A percentile compares a stretch with the other conserved stretches of the same genome.
Evolutionary conservation across 345 rosid genomes (phyloP).

Genomic region (Rhizophora mangle): DNA sequence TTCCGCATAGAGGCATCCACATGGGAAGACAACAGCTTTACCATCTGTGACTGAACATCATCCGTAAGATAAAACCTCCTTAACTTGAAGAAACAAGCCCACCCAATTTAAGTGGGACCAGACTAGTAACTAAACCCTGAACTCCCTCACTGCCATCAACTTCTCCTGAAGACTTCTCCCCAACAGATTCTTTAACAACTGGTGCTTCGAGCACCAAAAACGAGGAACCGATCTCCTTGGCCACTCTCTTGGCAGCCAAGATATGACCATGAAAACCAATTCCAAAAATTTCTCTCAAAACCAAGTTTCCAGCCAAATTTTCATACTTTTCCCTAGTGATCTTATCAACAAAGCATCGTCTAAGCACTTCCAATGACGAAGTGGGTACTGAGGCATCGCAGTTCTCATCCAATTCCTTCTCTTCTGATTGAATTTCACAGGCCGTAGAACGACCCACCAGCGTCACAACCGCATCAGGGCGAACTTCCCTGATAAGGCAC

Average conservation of each 20-base stretch:
- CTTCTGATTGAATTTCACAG: slow-evolving; percentile 44
- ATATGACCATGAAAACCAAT: slow-evolving; percentile 71
- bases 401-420: slow-evolving; percentile 33
- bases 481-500: slow-evolving; percentile 60
- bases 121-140: slow-evolving; percentile 52
- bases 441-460: slow-evolving; percentile 47
- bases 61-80: slow-evolving; percentile 45
- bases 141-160: slow-evolving; percentile 35
- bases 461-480: slow-evolving; percentile 76
- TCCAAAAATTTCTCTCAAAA: slow-evolving; percentile 77
- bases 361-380: slow-evolving; percentile 65
- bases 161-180: slow-evolving; percentile 33
- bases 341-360: slow-evolving; percentile 65
- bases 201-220: slow-evolving; percentile 75
- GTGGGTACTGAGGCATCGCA: slow-evolving; percentile 56
- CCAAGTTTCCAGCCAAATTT: slow-evolving; percentile 65
- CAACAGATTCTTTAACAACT: slow-evolving; percentile 29
- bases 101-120: slow-evolving; percentile 46
- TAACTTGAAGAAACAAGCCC: slow-evolving; percentile 34
- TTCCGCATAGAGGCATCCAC: slow-evolving; percentile 34
- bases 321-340: slow-evolving; percentile 73
- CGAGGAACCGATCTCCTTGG: slow-evolving; percentile 71
- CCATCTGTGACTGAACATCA: slow-evolving; percentile 53
- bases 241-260: slow-evolving; percentile 66
- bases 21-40: slow-evolving; percentile 50